A percentile compares a stretch with the other conserved stretches of the same genome.
These are phyloP conservation scores for Hypoxylon sp. DNA, from an alignment of 2,329 filamentous ascomycete genomes.

Conservation along the genomic window DNA sequence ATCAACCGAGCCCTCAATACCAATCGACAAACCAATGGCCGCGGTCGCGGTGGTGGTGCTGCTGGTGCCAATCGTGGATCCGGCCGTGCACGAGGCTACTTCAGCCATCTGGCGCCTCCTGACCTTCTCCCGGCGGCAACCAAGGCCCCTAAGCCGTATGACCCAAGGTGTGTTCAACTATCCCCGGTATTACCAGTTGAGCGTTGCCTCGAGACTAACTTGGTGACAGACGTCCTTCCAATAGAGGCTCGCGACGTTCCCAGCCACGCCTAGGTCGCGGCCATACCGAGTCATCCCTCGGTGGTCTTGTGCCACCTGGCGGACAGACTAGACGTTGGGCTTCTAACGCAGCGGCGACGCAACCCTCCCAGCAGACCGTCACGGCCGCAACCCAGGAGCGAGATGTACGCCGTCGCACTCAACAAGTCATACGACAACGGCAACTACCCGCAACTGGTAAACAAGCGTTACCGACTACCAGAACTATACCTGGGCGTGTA, in stretches of 20 bases:
- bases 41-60: too few species aligned
- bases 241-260: neutral
- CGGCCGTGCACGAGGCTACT: too few species aligned
- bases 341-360: neutral
- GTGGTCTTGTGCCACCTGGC: slow-evolving; percentile 40
- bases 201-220: slow-evolving; percentile 6
- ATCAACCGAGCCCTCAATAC: neutral
- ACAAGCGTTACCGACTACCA: neutral
- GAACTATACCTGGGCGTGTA: neutral
- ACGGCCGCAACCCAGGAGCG: neutral
- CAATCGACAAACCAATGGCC: too few species aligned
- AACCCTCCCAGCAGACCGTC: neutral
- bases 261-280: neutral
- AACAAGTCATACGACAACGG: too few species aligned
- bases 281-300: slow-evolving; percentile 23
- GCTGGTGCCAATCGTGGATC: too few species aligned
- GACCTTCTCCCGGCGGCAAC: neutral
- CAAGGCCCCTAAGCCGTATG: neutral
- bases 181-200: neutral
- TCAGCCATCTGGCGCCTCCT: too few species aligned
- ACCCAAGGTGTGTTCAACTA: slow-evolving; percentile 21
- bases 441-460: neutral
- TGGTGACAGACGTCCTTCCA: slow-evolving; percentile 10
- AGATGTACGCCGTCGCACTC: neutral
- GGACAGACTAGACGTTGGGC: slow-evolving; percentile 25